Evolutionary conservation across 2,329 filamentous ascomycete species (phyloP).

Genomic region (Hymenoscyphus albidus): DNA sequence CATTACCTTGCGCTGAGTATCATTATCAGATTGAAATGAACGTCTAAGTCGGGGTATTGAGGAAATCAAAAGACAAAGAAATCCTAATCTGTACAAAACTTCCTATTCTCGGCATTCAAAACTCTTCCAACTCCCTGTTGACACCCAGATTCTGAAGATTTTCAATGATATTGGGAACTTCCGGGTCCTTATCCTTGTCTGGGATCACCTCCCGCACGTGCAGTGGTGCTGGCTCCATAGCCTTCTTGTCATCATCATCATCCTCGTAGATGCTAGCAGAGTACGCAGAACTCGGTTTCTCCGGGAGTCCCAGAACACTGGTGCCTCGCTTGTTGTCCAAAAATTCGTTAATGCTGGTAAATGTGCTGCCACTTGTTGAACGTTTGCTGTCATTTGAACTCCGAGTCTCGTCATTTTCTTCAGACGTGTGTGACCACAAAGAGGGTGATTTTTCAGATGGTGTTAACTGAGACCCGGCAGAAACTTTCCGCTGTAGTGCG

Average conservation of each 20-base stretch:
- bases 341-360: conserved; percentile 16
- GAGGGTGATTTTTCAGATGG: conserved; percentile 20
- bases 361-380: conserved; percentile 16
- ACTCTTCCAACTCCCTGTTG: not conserved
- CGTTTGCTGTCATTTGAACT: conserved; percentile 19
- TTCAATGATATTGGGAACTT: not conserved
- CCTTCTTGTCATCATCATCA: conserved; percentile 8
- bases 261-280: conserved; percentile 16
- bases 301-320: conserved; percentile 13
- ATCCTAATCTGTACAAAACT: not conserved
- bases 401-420: conserved; percentile 12
- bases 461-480: conserved; percentile 18
- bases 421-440: conserved; percentile 25
- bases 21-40: not conserved
- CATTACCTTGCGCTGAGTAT: not conserved
- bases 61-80: not conserved
- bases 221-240: conserved; percentile 19
- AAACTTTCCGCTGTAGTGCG: conserved; percentile 12
- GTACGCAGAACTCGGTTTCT: conserved; percentile 21
- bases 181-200: conserved; percentile 10
- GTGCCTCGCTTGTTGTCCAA: conserved; percentile 17
- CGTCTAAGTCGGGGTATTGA: not conserved
- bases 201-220: conserved; percentile 6
- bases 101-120: not conserved
- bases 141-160: not conserved